Evolutionary conservation across 352 stramenopile genomes (phyloP).

Genomic region (Phytophthora litchii): DNA sequence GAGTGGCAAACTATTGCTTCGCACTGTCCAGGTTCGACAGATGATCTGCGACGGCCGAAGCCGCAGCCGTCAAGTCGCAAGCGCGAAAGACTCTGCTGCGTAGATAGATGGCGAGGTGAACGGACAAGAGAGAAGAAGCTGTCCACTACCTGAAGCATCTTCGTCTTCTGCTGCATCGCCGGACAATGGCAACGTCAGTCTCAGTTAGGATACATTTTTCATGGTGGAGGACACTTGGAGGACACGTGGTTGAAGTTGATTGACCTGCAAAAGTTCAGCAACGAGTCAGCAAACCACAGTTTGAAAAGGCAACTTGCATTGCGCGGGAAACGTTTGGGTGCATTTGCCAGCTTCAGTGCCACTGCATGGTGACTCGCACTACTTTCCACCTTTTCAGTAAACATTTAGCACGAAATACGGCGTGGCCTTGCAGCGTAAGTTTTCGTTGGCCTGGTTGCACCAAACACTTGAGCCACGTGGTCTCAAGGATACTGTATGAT

Average conservation of each 20-base stretch:
- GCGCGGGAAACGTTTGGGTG: constrained; percentile 7
- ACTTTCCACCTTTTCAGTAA: not conserved
- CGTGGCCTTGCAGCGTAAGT: constrained; percentile 1
- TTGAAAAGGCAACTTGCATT: constrained; percentile 9
- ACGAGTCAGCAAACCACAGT: not conserved
- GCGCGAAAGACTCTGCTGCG: constrained; percentile 2
- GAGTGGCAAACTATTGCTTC: constrained; percentile 8
- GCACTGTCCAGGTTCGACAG: constrained; percentile 29
- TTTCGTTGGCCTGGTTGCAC: constrained; percentile 12
- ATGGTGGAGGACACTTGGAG: constrained; percentile 4
- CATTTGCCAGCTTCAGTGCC: not conserved
- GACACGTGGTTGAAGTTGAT: constrained; percentile 16
- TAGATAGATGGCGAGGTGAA: constrained; percentile 3
- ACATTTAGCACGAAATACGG: not conserved
- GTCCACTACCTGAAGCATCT: not conserved
- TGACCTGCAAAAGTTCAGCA: not conserved
- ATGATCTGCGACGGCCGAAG: constrained; percentile 31
- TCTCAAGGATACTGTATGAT: not conserved
- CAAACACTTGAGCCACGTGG: constrained; percentile 23
- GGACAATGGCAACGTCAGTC: not conserved
- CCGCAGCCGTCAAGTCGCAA: constrained; percentile 19
- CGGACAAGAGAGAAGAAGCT: not conserved
- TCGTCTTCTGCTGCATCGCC: not conserved
- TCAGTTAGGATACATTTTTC: not conserved
- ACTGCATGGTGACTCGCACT: not conserved